These are phyloP conservation scores for Ambrosia artemisiifolia DNA, from an alignment of 129 eudicot genomes.

Conservation along the genomic window DNA sequence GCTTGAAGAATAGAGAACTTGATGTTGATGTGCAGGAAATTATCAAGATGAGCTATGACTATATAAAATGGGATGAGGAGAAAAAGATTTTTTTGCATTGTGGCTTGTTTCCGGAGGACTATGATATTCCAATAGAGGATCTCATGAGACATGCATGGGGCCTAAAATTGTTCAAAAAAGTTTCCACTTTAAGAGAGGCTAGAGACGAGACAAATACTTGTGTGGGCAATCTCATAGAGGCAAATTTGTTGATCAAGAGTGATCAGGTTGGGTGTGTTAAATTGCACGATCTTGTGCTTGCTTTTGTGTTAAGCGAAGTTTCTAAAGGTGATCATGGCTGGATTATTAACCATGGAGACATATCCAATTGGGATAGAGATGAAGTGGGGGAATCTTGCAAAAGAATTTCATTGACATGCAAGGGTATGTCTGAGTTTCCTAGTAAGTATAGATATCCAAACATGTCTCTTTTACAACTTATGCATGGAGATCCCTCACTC, in stretches of 20 bases:
- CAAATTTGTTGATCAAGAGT: slow-evolving; percentile 5
- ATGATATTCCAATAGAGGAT: not conserved
- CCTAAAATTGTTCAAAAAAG: not conserved
- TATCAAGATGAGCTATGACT: not conserved
- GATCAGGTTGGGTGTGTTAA: not conserved
- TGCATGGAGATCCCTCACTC: slow-evolving; percentile 2
- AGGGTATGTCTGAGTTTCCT: slow-evolving; percentile 9
- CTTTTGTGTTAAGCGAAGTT: not conserved
- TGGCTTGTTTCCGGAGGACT: not conserved
- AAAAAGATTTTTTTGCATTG: slow-evolving; percentile 5
- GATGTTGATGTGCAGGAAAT: not conserved
- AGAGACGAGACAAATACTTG: not conserved
- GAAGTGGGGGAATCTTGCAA: not conserved
- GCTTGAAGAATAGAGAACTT: slow-evolving; percentile 3
- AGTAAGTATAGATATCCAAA: not conserved
- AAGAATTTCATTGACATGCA: not conserved
- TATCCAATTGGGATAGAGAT: not conserved
- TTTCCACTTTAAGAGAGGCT: not conserved
- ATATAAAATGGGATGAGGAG: not conserved
- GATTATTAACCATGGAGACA: not conserved
- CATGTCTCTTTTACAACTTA: not conserved
- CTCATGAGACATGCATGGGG: slow-evolving; percentile 15
- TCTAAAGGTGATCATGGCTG: not conserved
- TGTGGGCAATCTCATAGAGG: not conserved
- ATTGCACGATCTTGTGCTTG: slow-evolving; percentile 17